phyloP scores from a whole-genome alignment of 73 alveolate species.

The Tetrahymena elliotti region DNA sequence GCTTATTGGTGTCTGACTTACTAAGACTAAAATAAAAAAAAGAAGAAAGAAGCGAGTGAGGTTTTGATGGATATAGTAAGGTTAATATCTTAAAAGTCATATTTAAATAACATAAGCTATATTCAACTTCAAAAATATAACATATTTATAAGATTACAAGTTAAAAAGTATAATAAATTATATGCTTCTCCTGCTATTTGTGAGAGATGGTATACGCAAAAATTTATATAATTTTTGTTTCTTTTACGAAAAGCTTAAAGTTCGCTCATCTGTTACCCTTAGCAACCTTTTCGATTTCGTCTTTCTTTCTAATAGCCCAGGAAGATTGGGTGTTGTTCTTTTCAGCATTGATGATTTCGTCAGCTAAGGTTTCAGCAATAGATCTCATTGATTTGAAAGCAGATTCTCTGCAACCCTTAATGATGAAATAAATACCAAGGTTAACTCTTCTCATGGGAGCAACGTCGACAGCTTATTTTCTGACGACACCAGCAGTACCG shows the following conservation, averaged over 20 bases:
- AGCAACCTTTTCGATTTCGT: slow-evolving; percentile 95
- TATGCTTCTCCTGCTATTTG: background rate
- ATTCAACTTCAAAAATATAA: background rate
- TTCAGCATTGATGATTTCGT: slow-evolving; percentile 94
- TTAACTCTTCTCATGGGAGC: slow-evolving; percentile 99
- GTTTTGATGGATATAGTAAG: no score
- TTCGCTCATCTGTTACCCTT: slow-evolving; percentile 88
- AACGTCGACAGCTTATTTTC: slow-evolving; percentile 99
- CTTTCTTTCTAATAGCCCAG: slow-evolving; percentile 97
- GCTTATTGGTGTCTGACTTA: no score
- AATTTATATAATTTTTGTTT: background rate
- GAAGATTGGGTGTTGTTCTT: slow-evolving; percentile 82
- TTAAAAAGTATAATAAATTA: background rate
- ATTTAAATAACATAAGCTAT: background rate
- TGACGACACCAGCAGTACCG: slow-evolving; percentile 99
- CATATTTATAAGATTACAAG: background rate
- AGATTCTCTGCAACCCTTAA: slow-evolving; percentile 93
- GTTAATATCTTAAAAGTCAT: background rate
- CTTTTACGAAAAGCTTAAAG: background rate
- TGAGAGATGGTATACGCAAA: background rate
- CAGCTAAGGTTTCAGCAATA: slow-evolving; percentile 97
- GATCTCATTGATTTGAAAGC: slow-evolving; percentile 96
- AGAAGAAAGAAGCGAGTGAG: background rate
- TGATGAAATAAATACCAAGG: slow-evolving; percentile 89
- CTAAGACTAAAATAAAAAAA: no score